Percentiles rank a stretch among this genome's conserved stretches.
Evolutionary conservation across 495 filamentous ascomycete genomes (phyloP).

Genomic region (Aspergillus diversus): DNA sequence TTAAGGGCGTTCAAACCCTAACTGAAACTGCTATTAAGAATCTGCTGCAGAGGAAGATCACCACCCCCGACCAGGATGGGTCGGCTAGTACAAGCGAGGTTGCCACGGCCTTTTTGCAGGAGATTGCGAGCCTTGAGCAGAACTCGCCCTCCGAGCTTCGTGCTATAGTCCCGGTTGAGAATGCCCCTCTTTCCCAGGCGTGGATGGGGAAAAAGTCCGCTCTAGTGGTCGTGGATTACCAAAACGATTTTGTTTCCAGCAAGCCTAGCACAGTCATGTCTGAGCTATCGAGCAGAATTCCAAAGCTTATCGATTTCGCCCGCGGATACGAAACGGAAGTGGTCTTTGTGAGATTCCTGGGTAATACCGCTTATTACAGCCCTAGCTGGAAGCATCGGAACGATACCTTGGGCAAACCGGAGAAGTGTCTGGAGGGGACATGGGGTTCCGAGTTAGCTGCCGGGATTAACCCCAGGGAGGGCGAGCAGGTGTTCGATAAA

Average conservation of each 20-base stretch:
- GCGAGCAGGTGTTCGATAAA: constrained; percentile 3
- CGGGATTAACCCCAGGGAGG: background rate
- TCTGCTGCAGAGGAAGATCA: background rate
- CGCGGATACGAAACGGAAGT: constrained; percentile 1
- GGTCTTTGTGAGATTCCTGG: constrained; percentile 11
- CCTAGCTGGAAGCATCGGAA: constrained; percentile 16
- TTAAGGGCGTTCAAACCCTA: background rate
- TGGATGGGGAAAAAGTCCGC: background rate
- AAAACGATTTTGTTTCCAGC: constrained; percentile 14
- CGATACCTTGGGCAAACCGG: background rate
- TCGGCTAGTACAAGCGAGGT: constrained; percentile 3
- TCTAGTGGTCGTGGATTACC: constrained; percentile 11
- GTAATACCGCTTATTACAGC: constrained; percentile 1
- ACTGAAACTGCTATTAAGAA: background rate
- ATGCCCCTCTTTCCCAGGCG: background rate
- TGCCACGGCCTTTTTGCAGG: background rate
- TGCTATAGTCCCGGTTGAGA: background rate
- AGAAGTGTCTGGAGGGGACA: constrained; percentile 5
- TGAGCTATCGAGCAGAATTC: constrained; percentile 3
- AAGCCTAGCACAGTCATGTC: background rate
- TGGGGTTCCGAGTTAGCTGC: constrained; percentile 10
- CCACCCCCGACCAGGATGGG: constrained; percentile 7
- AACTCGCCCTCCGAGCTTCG: background rate
- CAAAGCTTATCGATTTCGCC: background rate
- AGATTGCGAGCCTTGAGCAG: background rate